Evolutionary conservation across 2,329 filamentous ascomycete species (phyloP).

Genomic region (Aspergillus unguis): DNA sequence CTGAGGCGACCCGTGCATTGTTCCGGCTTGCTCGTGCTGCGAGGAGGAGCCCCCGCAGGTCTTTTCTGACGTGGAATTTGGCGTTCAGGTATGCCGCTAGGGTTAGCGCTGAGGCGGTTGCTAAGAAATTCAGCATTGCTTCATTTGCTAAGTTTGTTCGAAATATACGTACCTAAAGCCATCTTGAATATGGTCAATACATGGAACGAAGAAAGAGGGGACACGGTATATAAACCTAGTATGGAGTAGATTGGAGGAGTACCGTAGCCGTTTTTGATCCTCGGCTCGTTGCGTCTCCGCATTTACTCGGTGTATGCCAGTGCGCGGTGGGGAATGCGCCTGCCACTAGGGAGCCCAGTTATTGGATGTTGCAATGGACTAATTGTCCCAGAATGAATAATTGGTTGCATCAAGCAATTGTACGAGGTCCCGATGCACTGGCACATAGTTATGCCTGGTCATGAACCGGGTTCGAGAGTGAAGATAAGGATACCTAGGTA

Average conservation of each 20-base stretch:
- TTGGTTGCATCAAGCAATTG: too few species aligned
- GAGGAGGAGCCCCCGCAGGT: conserved; percentile 51
- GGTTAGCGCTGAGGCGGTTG: conserved; percentile 26
- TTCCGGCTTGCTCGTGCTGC: conserved; percentile 44
- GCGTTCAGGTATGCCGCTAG: conserved; percentile 51
- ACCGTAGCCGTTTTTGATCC: background rate
- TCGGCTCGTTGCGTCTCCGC: background rate
- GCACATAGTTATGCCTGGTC: too few species aligned
- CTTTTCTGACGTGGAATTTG: conserved; percentile 64
- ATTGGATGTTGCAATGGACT: too few species aligned
- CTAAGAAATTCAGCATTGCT: conserved; percentile 7
- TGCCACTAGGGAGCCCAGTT: too few species aligned
- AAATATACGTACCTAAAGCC: conserved; percentile 4
- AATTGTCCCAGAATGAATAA: too few species aligned
- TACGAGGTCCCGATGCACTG: too few species aligned
- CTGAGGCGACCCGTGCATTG: conserved; percentile 47
- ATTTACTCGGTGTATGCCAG: background rate
- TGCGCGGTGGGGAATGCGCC: background rate
- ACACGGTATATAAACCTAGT: background rate
- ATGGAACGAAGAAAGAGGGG: background rate
- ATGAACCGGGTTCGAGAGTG: too few species aligned
- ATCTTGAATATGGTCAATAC: background rate
- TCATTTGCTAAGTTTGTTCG: background rate
- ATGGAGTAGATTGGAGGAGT: background rate
- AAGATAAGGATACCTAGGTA: too few species aligned